Conservation (phyloP, 1,139 yeast species). For the Candida gigantensis region DNA sequence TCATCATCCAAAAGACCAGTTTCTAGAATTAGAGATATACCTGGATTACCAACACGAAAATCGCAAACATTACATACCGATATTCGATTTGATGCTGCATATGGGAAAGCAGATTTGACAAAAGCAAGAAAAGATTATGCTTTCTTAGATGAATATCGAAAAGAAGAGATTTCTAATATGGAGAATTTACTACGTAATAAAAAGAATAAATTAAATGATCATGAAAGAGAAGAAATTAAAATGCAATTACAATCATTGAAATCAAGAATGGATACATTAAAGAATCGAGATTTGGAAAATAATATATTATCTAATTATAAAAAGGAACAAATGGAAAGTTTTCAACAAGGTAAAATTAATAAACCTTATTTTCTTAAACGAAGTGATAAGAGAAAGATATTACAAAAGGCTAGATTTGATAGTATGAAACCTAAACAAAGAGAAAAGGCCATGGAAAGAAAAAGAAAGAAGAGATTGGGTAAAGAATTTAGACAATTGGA, state of each 20-base stretch:
- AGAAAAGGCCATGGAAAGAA: conserved; percentile 86
- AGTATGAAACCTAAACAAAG: conserved; percentile 80
- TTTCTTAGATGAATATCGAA: conserved; percentile 83
- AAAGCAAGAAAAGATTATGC: conserved; percentile 73
- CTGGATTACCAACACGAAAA: conserved; percentile 59
- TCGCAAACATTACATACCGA: conserved; percentile 59
- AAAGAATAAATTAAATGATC: conserved; percentile 46
- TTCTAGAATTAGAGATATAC: conserved; percentile 67
- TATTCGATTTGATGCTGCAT: conserved; percentile 86
- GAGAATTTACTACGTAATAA: conserved; percentile 56
- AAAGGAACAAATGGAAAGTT: conserved; percentile 44
- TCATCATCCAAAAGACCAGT: conserved; percentile 73
- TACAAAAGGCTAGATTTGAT: conserved; percentile 87
- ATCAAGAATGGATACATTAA: conserved; percentile 75
- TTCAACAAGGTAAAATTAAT: conserved; percentile 50
- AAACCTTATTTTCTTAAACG: conserved; percentile 68
- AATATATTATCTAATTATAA: conserved; percentile 59
- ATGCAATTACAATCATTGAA: conserved; percentile 59
- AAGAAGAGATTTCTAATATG: conserved; percentile 66
- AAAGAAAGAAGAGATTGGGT: conserved; percentile 90
- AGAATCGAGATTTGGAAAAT: conserved; percentile 73
- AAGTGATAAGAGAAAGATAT: conserved; percentile 78
- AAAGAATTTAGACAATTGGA: conserved; percentile 85
- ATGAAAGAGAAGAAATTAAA: conserved; percentile 57
- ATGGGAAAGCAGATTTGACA: conserved; percentile 75